Percentiles rank a stretch among this genome's conserved stretches.
These are phyloP conservation scores for Ambrosiella xylebori DNA, from an alignment of 2,329 filamentous ascomycete genomes.

Conservation along the genomic window DNA sequence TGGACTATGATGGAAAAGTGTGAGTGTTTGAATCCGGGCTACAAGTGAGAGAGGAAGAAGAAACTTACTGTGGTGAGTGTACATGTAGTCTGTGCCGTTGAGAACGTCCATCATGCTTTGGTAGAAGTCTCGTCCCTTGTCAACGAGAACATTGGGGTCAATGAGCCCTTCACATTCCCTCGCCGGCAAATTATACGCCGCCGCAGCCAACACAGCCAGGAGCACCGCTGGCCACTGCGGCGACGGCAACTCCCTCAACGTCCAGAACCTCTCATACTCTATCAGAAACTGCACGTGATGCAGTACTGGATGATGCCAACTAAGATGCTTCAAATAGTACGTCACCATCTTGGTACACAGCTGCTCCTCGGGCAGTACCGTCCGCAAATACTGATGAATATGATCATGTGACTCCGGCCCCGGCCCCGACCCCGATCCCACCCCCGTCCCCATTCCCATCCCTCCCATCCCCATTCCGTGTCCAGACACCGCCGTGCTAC, in stretches of 20 bases:
- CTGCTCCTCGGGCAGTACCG: background rate
- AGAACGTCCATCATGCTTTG: constrained; percentile 5
- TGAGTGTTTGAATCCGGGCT: background rate
- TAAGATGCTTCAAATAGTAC: constrained; percentile 11
- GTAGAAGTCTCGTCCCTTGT: constrained; percentile 4
- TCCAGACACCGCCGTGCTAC: background rate
- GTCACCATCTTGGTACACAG: constrained; percentile 5
- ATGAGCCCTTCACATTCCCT: background rate
- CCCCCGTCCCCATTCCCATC: too few relatives aligned
- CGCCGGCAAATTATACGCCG: constrained; percentile 11
- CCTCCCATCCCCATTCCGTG: background rate
- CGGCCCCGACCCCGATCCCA: too few relatives aligned
- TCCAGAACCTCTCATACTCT: constrained; percentile 8
- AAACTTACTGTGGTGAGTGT: constrained; percentile 7
- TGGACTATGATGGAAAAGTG: background rate
- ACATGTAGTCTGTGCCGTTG: constrained; percentile 1
- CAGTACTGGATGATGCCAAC: constrained; percentile 12
- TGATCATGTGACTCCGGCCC: background rate
- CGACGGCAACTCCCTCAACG: background rate
- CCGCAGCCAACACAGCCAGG: constrained; percentile 4
- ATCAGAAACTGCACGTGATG: constrained; percentile 6
- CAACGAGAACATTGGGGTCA: background rate
- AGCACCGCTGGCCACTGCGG: constrained; percentile 10
- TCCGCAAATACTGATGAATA: background rate
- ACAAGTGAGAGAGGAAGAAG: background rate